A percentile compares a stretch with the other conserved stretches of the same genome.
Evolutionary conservation across 1,284 basidiomycete species (phyloP).

Genomic region (Thelephora terrestris): DNA sequence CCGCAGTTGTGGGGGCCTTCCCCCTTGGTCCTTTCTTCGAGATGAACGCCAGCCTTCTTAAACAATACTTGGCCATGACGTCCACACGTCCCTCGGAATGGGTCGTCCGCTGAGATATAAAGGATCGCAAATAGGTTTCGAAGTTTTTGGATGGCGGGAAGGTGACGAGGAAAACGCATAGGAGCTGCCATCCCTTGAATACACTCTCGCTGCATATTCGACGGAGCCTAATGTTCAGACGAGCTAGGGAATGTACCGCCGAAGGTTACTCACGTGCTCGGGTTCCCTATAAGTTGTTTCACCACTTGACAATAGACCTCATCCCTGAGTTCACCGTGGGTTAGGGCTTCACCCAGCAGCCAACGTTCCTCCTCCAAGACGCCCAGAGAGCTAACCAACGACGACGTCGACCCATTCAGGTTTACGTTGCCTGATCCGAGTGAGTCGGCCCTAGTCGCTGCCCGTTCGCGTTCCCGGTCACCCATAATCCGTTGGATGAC

Average conservation of each 20-base stretch:
- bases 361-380: conserved; percentile 80
- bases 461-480: conserved; percentile 66
- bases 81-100: conserved; percentile 70
- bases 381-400: conserved; percentile 25
- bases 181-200: conserved; percentile 85
- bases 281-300: conserved; percentile 82
- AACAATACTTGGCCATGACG: conserved; percentile 82
- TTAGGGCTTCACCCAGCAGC: conserved; percentile 70
- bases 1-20: conserved; percentile 66
- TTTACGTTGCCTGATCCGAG: conserved; percentile 27
- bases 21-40: conserved; percentile 76
- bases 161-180: conserved; percentile 79
- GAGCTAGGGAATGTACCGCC: neutral
- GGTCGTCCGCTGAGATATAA: conserved; percentile 59
- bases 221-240: too few species aligned
- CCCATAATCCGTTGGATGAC: conserved; percentile 89
- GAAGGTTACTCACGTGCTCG: conserved; percentile 48
- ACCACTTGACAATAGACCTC: conserved; percentile 88
- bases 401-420: conserved; percentile 41
- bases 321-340: conserved; percentile 75
- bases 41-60: conserved; percentile 61
- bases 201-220: conserved; percentile 46
- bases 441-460: conserved; percentile 10
- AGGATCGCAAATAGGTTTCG: conserved; percentile 69
- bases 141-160: conserved; percentile 91